Conservation (phyloP, 176 grass and related monocot genomes). For the Avena atlantica region DNA sequence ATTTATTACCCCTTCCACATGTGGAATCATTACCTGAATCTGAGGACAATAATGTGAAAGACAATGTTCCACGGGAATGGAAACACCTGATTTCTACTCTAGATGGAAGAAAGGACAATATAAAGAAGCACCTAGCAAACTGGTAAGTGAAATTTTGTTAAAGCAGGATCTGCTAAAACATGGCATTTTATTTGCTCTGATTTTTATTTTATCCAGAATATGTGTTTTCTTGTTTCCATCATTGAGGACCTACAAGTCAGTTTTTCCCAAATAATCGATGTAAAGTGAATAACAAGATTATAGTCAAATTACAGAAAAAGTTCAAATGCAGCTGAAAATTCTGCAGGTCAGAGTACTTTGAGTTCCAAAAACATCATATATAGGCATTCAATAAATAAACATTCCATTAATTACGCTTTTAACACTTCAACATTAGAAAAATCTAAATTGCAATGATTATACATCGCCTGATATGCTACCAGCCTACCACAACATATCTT, state of each 20-base stretch:
- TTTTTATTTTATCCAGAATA: constrained; percentile 11
- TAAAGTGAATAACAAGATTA: constrained; percentile 22
- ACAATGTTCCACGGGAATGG: constrained; percentile 64
- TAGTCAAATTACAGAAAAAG: constrained; percentile 7
- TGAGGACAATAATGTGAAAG: constrained; percentile 30
- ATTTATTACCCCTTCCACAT: constrained; percentile 71
- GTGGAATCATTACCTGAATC: constrained; percentile 32
- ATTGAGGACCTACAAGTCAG: not conserved
- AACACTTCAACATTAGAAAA: constrained; percentile 31
- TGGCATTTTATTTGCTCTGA: constrained; percentile 14
- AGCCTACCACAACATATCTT: not conserved
- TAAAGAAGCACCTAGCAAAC: constrained; percentile 68
- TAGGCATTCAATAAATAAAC: not conserved
- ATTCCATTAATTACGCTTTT: constrained; percentile 10
- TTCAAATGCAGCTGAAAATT: constrained; percentile 10
- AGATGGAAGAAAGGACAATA: constrained; percentile 61
- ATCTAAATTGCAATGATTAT: not conserved
- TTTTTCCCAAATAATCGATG: not conserved
- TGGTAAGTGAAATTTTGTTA: constrained; percentile 54
- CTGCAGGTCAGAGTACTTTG: not conserved
- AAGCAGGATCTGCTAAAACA: constrained; percentile 35
- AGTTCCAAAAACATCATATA: not conserved
- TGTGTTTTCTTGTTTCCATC: not conserved
- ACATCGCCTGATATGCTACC: not conserved
- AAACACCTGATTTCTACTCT: constrained; percentile 61